Conservation (phyloP, 768 basidiomycete genomes). For the Crepidotus variabilis region DNA sequence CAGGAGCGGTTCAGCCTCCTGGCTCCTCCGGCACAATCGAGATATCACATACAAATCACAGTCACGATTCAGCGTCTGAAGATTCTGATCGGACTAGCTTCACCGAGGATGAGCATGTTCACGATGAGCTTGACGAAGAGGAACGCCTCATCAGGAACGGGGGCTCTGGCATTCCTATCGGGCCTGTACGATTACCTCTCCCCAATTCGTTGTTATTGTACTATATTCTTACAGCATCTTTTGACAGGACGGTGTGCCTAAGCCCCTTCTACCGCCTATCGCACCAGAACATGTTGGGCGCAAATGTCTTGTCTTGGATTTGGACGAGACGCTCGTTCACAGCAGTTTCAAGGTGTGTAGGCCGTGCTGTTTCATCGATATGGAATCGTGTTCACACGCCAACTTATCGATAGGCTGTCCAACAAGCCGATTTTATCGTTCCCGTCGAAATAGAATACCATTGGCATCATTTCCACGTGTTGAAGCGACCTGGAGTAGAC, state of each 20-base stretch:
- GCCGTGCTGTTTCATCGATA: neutral
- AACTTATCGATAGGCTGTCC: constrained; percentile 61
- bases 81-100: constrained; percentile 65
- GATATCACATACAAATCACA: constrained; percentile 36
- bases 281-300: constrained; percentile 79
- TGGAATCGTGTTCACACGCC: constrained; percentile 1
- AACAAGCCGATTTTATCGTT: constrained; percentile 94
- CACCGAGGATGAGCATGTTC: constrained; percentile 64
- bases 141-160: constrained; percentile 85
- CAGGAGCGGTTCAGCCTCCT: constrained; percentile 88
- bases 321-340: constrained; percentile 96
- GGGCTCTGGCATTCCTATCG: constrained; percentile 92
- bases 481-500: constrained; percentile 97
- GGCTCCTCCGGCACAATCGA: constrained; percentile 67
- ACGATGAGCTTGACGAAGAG: constrained; percentile 83
- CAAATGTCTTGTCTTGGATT: constrained; percentile 94
- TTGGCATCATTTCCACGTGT: constrained; percentile 97
- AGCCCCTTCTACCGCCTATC: constrained; percentile 84
- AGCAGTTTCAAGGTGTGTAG: constrained; percentile 89
- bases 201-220: neutral
- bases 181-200: constrained; percentile 58
- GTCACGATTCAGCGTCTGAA: constrained; percentile 43
- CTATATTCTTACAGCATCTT: neutral
- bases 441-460: constrained; percentile 99
- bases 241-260: constrained; percentile 76